Base-by-base conservation (phyloP, 2,329 filamentous ascomycete genomes). In the Colletotrichum simmondsii region DNA sequence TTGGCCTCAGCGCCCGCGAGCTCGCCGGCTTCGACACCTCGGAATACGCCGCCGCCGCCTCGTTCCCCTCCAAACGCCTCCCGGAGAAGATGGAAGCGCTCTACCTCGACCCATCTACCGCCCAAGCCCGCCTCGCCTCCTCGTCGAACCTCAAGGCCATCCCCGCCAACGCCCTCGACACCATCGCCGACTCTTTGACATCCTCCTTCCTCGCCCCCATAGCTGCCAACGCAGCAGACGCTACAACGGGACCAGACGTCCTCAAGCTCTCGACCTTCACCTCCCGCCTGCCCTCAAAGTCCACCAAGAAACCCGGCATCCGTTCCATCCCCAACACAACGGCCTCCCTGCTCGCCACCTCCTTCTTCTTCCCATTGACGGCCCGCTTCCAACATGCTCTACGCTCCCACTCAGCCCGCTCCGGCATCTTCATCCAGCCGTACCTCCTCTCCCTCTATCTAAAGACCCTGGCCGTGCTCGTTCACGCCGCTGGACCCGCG, bases 231-330 rank as follows among this genome's bases (percentile, higher is more conserved):
- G 94, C 95, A 2, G 95, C 95, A 53, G 95, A 98, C 79, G 87
- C 92, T 26, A 87, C 91, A 7, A 92, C 93, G 0, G 95, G 96
- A 0, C 95, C 97, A 0, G 91, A 95, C 76, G 90, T 93, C 6
- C 90, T 99, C 58, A 98, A 98, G 84, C 90, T 98, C 26, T 92
- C 94, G 32, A 97, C 93, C 2, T 98, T 98, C 82, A 96, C 93
- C 12, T 94, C 93, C 0, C 91, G 93, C 22, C 91, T 95, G 81
- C 86, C 79, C 72, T 78, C 79, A 49, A 80, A 75, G 65, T 72
- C 77, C 1, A 81, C 76, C 30, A 70, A 78, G 22, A 83, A 79
- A 69, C 84, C 84, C 1, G 84, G 85, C 19, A 75, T 87, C 35
- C 88, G 88, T 67, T 85, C 91, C 4, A 92, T 93, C 16, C 89